Conservation (phyloP, 108 stramenopile genomes). For the Hondaea fermentalgiana region DNA sequence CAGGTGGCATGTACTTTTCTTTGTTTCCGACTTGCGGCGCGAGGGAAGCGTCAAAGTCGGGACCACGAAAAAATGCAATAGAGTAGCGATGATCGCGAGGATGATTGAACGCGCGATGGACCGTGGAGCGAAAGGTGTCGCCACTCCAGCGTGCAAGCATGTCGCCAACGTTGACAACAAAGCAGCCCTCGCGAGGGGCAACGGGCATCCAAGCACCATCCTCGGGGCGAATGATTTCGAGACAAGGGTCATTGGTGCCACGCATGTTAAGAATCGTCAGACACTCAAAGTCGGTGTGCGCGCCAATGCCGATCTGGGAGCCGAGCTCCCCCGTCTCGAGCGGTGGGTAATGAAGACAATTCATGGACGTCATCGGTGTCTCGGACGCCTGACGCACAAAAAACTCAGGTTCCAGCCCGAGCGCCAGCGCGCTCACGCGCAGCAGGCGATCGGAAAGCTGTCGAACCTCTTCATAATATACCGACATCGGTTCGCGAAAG, state of each 20-base stretch:
- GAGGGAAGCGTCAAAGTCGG: background rate
- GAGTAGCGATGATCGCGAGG: background rate
- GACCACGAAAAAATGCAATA: background rate
- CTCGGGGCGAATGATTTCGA: background rate
- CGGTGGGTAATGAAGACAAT: background rate
- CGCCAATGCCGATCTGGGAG: background rate
- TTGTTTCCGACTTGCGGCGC: background rate
- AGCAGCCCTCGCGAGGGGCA: background rate
- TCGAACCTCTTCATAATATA: background rate
- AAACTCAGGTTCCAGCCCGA: background rate
- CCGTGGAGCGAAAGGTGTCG: background rate
- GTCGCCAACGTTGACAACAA: constrained; percentile 3
- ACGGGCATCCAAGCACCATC: background rate
- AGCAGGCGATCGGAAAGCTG: background rate
- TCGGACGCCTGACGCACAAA: background rate
- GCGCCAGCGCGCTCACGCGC: background rate
- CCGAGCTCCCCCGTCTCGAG: background rate
- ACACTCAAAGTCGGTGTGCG: constrained; percentile 8
- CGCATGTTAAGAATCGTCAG: background rate
- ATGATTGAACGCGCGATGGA: background rate
- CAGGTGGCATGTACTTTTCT: background rate
- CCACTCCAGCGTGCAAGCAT: constrained; percentile 4
- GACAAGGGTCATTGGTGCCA: background rate
- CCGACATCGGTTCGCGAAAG: background rate
- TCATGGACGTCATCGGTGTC: constrained; percentile 11